Evolutionary conservation across 371 early-diverging fungal species (phyloP).

Genomic region (Circinella umbellata): DNA sequence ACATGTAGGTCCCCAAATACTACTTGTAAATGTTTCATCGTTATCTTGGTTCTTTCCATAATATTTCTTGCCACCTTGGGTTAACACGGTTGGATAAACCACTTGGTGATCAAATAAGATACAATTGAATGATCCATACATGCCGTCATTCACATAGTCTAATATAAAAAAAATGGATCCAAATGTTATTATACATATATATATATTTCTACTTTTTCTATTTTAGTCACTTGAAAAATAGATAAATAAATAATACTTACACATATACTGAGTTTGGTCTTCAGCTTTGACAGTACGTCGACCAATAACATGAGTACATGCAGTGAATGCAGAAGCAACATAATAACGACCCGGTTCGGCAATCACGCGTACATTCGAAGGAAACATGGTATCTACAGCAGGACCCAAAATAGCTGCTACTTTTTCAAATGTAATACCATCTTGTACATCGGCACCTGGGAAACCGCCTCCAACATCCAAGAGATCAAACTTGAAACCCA

Average conservation of each 20-base stretch:
- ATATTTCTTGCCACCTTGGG: slow-evolving; percentile 16
- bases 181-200: not conserved
- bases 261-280: slow-evolving; percentile 77
- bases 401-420: slow-evolving; percentile 84
- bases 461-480: slow-evolving; percentile 98
- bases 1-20: slow-evolving; percentile 98
- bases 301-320: slow-evolving; percentile 91
- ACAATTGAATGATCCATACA: slow-evolving; percentile 98
- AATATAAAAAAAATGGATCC: not conserved
- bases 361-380: slow-evolving; percentile 81
- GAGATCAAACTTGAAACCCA: slow-evolving; percentile 81
- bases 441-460: slow-evolving; percentile 83
- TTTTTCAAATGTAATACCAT: slow-evolving; percentile 82
- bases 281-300: slow-evolving; percentile 70
- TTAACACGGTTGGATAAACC: slow-evolving; percentile 64
- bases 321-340: slow-evolving; percentile 91
- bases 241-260: slow-evolving; percentile 33
- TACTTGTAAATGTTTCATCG: slow-evolving; percentile 57
- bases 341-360: slow-evolving; percentile 98
- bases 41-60: slow-evolving; percentile 10
- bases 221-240: not conserved
- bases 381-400: slow-evolving; percentile 80
- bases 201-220: too few species aligned
- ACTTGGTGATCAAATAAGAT: slow-evolving; percentile 95
- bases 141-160: slow-evolving; percentile 97